phyloP scores from a whole-genome alignment of 495 filamentous ascomycete species.

The Aspergillus diversus region DNA sequence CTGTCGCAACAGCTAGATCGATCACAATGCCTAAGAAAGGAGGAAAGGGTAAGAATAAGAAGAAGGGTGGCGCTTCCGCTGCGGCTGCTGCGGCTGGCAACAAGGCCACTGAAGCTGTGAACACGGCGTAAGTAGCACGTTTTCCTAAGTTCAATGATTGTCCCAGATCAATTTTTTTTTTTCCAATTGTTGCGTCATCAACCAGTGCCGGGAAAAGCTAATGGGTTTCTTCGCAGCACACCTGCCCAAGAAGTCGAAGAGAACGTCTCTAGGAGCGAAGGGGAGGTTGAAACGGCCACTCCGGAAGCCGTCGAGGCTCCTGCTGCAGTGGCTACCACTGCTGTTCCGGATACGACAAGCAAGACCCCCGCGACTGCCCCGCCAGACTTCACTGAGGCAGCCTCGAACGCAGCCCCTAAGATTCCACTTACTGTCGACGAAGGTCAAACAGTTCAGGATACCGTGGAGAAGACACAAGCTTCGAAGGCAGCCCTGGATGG shows the following conservation, averaged over 20 bases:
- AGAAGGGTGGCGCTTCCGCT: slow-evolving; percentile 35
- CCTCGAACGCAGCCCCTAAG: slow-evolving; percentile 21
- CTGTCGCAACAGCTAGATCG: slow-evolving; percentile 6
- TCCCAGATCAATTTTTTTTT: neutral
- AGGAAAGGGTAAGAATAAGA: slow-evolving; percentile 47
- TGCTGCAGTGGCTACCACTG: slow-evolving; percentile 30
- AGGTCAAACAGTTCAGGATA: slow-evolving; percentile 31
- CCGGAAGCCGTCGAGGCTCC: slow-evolving; percentile 31
- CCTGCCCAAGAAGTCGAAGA: slow-evolving; percentile 48
- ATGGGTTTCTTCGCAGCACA: slow-evolving; percentile 25
- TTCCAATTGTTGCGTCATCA: slow-evolving; percentile 19
- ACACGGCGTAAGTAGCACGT: slow-evolving; percentile 44
- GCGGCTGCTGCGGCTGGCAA: slow-evolving; percentile 34
- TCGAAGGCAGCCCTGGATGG: slow-evolving; percentile 30
- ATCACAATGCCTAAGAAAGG: slow-evolving; percentile 50
- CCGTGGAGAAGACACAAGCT: slow-evolving; percentile 35
- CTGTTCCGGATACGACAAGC: slow-evolving; percentile 25
- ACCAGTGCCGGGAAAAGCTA: neutral
- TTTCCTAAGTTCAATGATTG: neutral
- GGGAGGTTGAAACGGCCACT: slow-evolving; percentile 30
- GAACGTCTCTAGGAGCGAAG: slow-evolving; percentile 38
- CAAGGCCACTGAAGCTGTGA: slow-evolving; percentile 40
- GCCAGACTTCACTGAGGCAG: slow-evolving; percentile 27
- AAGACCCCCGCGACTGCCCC: slow-evolving; percentile 27
- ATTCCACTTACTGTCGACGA: slow-evolving; percentile 9